These are phyloP conservation scores for Thielaviopsis populi DNA, from an alignment of 2,329 filamentous ascomycete species.

Conservation along the genomic window DNA sequence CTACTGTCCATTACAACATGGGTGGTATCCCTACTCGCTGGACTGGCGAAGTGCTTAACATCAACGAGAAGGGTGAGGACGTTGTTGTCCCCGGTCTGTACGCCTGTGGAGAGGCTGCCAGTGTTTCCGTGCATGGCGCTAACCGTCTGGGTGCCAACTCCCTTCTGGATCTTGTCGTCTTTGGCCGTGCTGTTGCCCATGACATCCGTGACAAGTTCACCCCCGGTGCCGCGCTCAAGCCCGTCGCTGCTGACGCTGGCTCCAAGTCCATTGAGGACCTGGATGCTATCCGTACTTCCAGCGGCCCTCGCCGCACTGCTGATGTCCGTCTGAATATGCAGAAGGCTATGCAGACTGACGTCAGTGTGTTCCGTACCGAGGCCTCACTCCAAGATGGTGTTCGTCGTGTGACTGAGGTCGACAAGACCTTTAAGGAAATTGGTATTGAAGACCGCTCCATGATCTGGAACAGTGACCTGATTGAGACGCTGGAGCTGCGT, in stretches of 20 bases:
- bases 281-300: slow-evolving; percentile 69
- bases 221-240: slow-evolving; percentile 65
- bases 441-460: slow-evolving; percentile 97
- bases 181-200: slow-evolving; percentile 93
- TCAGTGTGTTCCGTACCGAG: slow-evolving; percentile 91
- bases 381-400: slow-evolving; percentile 90
- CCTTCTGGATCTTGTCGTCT: slow-evolving; percentile 91
- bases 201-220: slow-evolving; percentile 90
- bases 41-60: slow-evolving; percentile 86
- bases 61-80: slow-evolving; percentile 76
- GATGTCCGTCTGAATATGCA: slow-evolving; percentile 89
- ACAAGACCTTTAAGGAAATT: slow-evolving; percentile 63
- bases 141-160: slow-evolving; percentile 98
- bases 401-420: slow-evolving; percentile 70
- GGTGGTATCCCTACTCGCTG: slow-evolving; percentile 96
- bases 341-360: slow-evolving; percentile 95
- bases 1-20: slow-evolving; percentile 99
- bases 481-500: slow-evolving; percentile 87
- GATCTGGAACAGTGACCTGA: slow-evolving; percentile 98
- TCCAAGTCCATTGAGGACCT: slow-evolving; percentile 74
- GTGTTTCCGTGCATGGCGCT: slow-evolving; percentile 93
- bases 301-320: slow-evolving; percentile 73
- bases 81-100: slow-evolving; percentile 89
- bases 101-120: slow-evolving; percentile 92
- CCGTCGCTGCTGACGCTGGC: slow-evolving; percentile 71